Base-by-base conservation (phyloP, 345 rosid species). In the Limnanthes douglasii region DNA sequence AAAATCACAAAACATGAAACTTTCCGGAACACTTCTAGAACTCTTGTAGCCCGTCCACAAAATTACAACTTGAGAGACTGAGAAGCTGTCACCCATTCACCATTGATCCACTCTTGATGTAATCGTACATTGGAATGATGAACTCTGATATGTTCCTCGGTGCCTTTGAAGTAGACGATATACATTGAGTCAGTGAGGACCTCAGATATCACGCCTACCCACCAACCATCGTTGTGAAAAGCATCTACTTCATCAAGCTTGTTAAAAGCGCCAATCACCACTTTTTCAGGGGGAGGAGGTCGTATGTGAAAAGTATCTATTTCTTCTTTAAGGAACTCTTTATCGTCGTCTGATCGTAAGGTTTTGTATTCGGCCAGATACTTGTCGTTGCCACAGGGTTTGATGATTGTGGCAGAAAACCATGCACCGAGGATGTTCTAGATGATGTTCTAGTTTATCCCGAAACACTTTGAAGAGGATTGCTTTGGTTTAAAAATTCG, bases 181-280 rank as follows among this genome's bases (percentile, higher is more conserved):
- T 75, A 88, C 41, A 35, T 68, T 15, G 71, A 52, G 47, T 61
- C 52, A 5, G 23, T 27, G 20, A 62, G 65, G 50, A 78, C 69
- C 65, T 62, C 72, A 13, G 45, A 33, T 22, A 88, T 39, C 39
- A 63, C 62, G 31, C 95, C 95, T 0, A 76, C 70, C 93, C 97
- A 83, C 97, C 95, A 88, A 18, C 74, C 78, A 39, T 83, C 97
- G 44, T 76, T 76, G 48, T 73, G 68, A 21, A 59, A 55, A 24
- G 95, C 95, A 67, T 88, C 64, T 30, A 88, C 95, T 65, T 79
- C 78, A 23, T 76, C 84, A 47, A 43, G 61, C 62, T 50, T 34
- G 37, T 66, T 47, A 41, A 73, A 83, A 11, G 54, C 11, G 39
- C 41, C 51, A 23, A 63, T 33, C 47, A 66, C 32, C 23, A 55